A percentile compares a stretch with the other conserved stretches of the same genome.
phyloP scores from a whole-genome alignment of 1,284 basidiomycete species.

The Ustilago curta region DNA sequence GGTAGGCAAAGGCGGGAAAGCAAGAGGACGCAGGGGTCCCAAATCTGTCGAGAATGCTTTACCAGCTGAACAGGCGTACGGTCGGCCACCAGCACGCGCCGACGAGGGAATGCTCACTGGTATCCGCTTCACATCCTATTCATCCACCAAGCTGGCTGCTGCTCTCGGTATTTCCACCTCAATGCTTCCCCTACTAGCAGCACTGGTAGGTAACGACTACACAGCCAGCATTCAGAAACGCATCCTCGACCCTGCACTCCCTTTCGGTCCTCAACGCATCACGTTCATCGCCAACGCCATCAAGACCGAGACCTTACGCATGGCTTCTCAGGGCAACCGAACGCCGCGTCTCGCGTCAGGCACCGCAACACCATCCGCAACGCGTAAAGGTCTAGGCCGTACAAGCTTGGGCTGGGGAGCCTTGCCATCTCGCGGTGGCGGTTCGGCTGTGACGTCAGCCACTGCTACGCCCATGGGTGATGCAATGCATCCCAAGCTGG shows the following conservation, averaged over 20 bases:
- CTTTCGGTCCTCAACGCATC: conserved; percentile 41
- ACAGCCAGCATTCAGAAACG: conserved; percentile 44
- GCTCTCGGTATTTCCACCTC: conserved; percentile 47
- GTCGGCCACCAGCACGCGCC: conserved; percentile 13
- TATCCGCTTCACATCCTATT: conserved; percentile 51
- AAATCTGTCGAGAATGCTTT: neutral
- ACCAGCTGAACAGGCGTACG: neutral
- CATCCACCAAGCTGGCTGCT: conserved; percentile 47
- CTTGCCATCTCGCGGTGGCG: conserved; percentile 13
- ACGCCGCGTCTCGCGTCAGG: conserved; percentile 21
- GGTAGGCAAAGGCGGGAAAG: conserved; percentile 39
- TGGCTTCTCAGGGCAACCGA: conserved; percentile 26
- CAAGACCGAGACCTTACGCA: conserved; percentile 46
- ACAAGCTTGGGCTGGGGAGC: conserved; percentile 22
- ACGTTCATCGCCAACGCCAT: conserved; percentile 41
- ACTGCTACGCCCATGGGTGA: conserved; percentile 48
- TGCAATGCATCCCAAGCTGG: conserved; percentile 38
- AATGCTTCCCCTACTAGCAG: conserved; percentile 58
- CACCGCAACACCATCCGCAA: conserved; percentile 31
- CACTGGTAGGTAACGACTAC: conserved; percentile 63
- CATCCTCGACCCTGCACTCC: conserved; percentile 51
- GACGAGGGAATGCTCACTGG: conserved; percentile 24
- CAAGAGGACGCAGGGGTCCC: conserved; percentile 20
- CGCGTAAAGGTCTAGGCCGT: conserved; percentile 30
- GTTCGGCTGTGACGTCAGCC: conserved; percentile 39